Evolutionary conservation across 2,329 filamentous ascomycete species (phyloP).

Genomic region (Clonostachys byssicola): DNA sequence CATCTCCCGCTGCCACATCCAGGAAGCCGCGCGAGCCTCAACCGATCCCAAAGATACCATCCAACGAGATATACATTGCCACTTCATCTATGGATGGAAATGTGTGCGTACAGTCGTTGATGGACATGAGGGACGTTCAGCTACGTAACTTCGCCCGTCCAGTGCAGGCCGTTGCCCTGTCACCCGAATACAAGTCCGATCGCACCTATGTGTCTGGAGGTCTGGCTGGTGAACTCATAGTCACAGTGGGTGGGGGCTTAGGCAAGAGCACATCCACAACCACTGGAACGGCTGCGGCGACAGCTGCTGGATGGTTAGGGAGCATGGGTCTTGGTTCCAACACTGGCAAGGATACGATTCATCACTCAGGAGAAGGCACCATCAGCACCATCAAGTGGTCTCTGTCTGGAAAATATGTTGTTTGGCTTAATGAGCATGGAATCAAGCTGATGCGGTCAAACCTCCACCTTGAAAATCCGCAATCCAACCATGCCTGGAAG

Average conservation of each 20-base stretch:
- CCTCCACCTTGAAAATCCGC: conserved; percentile 69
- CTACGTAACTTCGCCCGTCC: conserved; percentile 91
- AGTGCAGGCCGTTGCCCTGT: conserved; percentile 88
- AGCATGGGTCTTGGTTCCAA: conserved; percentile 77
- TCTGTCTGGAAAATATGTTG: conserved; percentile 83
- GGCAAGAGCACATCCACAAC: conserved; percentile 87
- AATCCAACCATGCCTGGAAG: conserved; percentile 87
- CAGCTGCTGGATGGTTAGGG: conserved; percentile 87
- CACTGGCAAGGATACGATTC: conserved; percentile 76
- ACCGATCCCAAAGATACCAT: conserved; percentile 67
- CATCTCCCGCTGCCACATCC: conserved; percentile 45
- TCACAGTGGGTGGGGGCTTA: conserved; percentile 76
- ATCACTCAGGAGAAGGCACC: conserved; percentile 88
- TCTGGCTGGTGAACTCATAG: conserved; percentile 77
- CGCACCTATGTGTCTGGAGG: conserved; percentile 88
- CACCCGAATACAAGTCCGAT: conserved; percentile 89
- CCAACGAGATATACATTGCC: conserved; percentile 89
- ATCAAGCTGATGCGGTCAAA: conserved; percentile 97
- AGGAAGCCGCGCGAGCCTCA: conserved; percentile 46
- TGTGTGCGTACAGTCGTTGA: conserved; percentile 83
- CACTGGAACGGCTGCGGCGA: conserved; percentile 73
- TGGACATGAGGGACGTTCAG: conserved; percentile 86
- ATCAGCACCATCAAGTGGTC: conserved; percentile 96
- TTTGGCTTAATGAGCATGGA: conserved; percentile 94
- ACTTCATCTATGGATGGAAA: conserved; percentile 95